These are phyloP conservation scores for Neonectria ditissima DNA, from an alignment of 2,329 filamentous ascomycete species.

Conservation along the genomic window DNA sequence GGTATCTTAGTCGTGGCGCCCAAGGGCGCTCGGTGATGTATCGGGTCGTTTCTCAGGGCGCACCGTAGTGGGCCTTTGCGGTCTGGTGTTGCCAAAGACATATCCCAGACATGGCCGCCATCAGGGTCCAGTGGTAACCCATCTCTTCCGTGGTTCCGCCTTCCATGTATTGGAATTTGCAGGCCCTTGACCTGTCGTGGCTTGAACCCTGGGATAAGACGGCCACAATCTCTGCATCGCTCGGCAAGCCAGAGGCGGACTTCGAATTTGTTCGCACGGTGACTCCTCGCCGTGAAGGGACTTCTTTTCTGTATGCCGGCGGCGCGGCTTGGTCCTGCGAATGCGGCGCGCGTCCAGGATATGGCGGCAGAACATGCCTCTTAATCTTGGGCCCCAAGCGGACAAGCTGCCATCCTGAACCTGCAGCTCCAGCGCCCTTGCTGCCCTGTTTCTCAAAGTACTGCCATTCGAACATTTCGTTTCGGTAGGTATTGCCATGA, in stretches of 20 bases:
- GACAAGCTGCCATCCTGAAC: conserved; percentile 35
- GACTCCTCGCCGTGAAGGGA: neutral
- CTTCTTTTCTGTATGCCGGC: neutral
- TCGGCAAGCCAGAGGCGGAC: neutral
- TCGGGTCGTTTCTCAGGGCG: too few species aligned
- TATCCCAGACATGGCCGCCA: conserved; percentile 6
- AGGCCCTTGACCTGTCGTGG: neutral
- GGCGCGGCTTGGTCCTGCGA: neutral
- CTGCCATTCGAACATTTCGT: conserved; percentile 36
- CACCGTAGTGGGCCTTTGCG: neutral
- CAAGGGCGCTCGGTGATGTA: too few species aligned
- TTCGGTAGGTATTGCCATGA: neutral
- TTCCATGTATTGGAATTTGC: conserved; percentile 10
- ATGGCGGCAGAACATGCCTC: neutral
- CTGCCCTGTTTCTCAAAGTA: conserved; percentile 30
- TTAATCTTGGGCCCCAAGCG: conserved; percentile 15
- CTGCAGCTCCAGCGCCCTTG: conserved; percentile 28
- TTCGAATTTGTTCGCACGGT: neutral
- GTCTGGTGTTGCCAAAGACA: conserved; percentile 14
- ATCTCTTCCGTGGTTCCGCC: conserved; percentile 8
- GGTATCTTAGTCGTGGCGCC: too few species aligned
- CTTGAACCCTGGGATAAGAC: neutral
- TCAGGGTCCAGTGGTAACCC: conserved; percentile 20
- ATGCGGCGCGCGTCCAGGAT: neutral
- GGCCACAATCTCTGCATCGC: conserved; percentile 8